These are phyloP conservation scores for Aphanocladium album DNA, from an alignment of 2,329 filamentous ascomycete species.

Conservation along the genomic window DNA sequence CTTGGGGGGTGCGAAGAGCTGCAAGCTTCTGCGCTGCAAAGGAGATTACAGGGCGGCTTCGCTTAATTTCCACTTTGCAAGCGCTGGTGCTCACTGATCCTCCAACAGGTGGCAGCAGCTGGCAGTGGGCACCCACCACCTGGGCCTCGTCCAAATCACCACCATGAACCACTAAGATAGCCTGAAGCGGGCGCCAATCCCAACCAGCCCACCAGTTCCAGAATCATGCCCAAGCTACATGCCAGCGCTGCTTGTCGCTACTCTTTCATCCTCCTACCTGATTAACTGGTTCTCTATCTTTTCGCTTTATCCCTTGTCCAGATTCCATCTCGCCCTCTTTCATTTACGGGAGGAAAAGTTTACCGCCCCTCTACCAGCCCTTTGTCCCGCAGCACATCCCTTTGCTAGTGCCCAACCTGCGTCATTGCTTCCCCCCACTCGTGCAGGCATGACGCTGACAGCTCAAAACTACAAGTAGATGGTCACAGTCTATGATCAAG, in stretches of 20 bases:
- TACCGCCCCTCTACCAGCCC: not conserved
- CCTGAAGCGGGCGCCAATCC: not conserved
- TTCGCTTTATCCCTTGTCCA: not conserved
- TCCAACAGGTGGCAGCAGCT: not conserved
- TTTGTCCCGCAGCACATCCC: not conserved
- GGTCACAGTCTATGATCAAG: not conserved
- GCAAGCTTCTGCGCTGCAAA: not conserved
- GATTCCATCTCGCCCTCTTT: not conserved
- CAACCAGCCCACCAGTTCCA: not conserved
- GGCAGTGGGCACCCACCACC: not conserved
- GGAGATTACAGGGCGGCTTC: slow-evolving; percentile 10
- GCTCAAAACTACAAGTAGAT: not conserved
- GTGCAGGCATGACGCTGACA: not conserved
- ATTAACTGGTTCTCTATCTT: no score
- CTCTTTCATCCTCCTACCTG: not conserved
- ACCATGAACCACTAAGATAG: not conserved
- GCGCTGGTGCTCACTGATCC: slow-evolving; percentile 2
- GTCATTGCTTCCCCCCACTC: slow-evolving; percentile 3
- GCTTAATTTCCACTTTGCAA: slow-evolving; percentile 12
- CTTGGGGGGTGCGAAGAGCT: not conserved
- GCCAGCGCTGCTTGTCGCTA: not conserved
- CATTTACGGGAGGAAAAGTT: no score
- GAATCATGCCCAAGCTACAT: not conserved
- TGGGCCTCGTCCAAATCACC: not conserved
- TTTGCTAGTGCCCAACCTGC: slow-evolving; percentile 1